Evolutionary conservation across 495 filamentous ascomycete genomes (phyloP), one percentile per base, ranked within the genome.

Genomic region (Aspergillus olivimuriae): DNA sequence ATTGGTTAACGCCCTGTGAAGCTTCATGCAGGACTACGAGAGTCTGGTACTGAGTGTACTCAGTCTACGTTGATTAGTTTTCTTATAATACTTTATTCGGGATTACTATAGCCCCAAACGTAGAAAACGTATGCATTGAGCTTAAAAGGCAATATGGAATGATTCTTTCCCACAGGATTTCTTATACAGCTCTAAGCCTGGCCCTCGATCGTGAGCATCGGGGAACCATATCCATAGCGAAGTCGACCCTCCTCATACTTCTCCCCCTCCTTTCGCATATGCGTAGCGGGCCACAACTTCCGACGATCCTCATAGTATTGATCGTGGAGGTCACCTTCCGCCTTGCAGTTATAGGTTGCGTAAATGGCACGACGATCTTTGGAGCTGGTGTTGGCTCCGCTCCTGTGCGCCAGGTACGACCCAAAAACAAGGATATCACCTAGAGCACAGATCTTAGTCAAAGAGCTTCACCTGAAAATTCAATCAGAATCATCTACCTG

Each of bases 341-440:
- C 39, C 8, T 55, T 60, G 37, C 61, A 60, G 45, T 72, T 71
- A 47, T 71, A 73, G 1, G 69, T 72, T 0, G 69, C 68, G 40
- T 73, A 72, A 35, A 72, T 62, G 7, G 63, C 64, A 4, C 58
- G 60, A 2, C 69, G 59, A 34, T 66, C 61, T 31, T 60, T 65
- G 12, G 43, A 32, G 39, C 65, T 71, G 12, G 47, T 54, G 40
- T 73, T 72, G 20, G 60, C 41, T 15, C 65, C 68, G 36, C 65
- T 69, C 9, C 68, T 60, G 44, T 72, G 68, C 2, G 69, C 69
- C 7, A 72, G 52, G 40, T 71, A 71, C 5, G 63, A 70, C 3
- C 68, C 65, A 39, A 73, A 73, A 1, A 73, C 46, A 11, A 73
- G 46, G 6, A 73, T 56, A 17, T 72, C 60, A 12, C 69, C 69